These are phyloP conservation scores for Aspergillus leporis DNA, from an alignment of 495 filamentous ascomycete genomes.

Conservation along the genomic window DNA sequence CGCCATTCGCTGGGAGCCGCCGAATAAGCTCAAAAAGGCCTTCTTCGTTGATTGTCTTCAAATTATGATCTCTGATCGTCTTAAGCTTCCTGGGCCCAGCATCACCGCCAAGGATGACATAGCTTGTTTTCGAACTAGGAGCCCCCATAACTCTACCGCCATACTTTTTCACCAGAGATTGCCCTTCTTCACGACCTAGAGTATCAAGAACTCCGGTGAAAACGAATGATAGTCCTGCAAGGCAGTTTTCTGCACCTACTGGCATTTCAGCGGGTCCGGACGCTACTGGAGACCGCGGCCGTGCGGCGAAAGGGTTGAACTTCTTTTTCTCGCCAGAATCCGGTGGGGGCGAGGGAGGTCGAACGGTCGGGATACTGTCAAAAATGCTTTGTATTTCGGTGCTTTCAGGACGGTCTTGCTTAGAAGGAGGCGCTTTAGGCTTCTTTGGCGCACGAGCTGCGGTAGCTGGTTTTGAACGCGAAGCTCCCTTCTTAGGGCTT, in stretches of 20 bases:
- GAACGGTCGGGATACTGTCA: slow-evolving; percentile 78
- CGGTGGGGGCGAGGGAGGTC: slow-evolving; percentile 78
- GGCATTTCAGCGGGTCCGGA: slow-evolving; percentile 72
- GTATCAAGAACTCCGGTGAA: slow-evolving; percentile 86
- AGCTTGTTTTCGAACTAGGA: slow-evolving; percentile 90
- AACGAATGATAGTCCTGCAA: slow-evolving; percentile 93
- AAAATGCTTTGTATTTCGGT: slow-evolving; percentile 77
- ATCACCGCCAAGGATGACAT: slow-evolving; percentile 86
- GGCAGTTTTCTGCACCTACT: slow-evolving; percentile 81
- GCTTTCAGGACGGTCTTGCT: slow-evolving; percentile 63
- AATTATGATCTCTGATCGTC: slow-evolving; percentile 71
- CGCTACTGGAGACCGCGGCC: slow-evolving; percentile 57
- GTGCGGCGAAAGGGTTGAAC: slow-evolving; percentile 63
- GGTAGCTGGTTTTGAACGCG: slow-evolving; percentile 31
- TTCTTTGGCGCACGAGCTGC: slow-evolving; percentile 56
- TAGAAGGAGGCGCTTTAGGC: slow-evolving; percentile 58
- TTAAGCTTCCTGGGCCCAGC: slow-evolving; percentile 93
- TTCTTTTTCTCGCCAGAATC: slow-evolving; percentile 60
- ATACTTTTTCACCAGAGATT: slow-evolving; percentile 84
- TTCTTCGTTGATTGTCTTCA: slow-evolving; percentile 93
- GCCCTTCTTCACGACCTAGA: slow-evolving; percentile 81
- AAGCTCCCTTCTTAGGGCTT: slow-evolving; percentile 35
- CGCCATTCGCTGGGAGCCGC: slow-evolving; percentile 80
- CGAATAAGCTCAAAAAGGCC: slow-evolving; percentile 88
- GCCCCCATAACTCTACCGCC: slow-evolving; percentile 86